Base-by-base conservation (phyloP, 148 eudicot species). In the Persicaria tinctoria region DNA sequence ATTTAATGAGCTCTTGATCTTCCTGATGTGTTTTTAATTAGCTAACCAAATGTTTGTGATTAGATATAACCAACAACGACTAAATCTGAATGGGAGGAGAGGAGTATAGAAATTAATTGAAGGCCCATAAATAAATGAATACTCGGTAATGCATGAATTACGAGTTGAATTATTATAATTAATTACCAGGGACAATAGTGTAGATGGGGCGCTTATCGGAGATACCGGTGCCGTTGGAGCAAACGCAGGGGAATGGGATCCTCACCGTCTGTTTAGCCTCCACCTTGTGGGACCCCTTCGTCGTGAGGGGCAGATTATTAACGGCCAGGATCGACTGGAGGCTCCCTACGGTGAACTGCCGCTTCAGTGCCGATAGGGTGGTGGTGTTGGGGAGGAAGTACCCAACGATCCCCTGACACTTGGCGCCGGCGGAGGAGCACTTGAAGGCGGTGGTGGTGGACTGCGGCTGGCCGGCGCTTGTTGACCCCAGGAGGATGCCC, bases 231-330 rank as follows among this genome's bases (percentile, higher is more conserved):
- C 85, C 92, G 80, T 85, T 85, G 74, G 8, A 1, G 76, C 98
- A 93, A 56, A 46, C 23, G 76, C 98, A 93, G 11, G 89, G 92
- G 86, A 93, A 86, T 57, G 91, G 91, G 62, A 93, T 81, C 13
- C 20, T 85, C 77, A 93, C 51, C 1, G 83, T 84, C 11, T 79
- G 63, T 0, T 73, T 68, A 23, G 85, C 78, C 1, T 46, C 0
- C 4, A 88, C 60, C 46, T 81, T 20, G 68, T 17, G 18, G 80
- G 48, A 78, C 8, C 78, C 17, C 0, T 83, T 68, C 57, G 97
- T 88, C 51, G 82, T 23, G 38, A 50, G 74, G 0, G 91, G 86
- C 71, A 89, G 83, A 82, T 79, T 79, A 87, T 91, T 93, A 76
- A 82, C 91, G 13, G 86, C 88, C 8, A 89, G 84, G 51, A 89